Conservation (phyloP, 768 basidiomycete genomes). For the Cytidiella melzeri region DNA sequence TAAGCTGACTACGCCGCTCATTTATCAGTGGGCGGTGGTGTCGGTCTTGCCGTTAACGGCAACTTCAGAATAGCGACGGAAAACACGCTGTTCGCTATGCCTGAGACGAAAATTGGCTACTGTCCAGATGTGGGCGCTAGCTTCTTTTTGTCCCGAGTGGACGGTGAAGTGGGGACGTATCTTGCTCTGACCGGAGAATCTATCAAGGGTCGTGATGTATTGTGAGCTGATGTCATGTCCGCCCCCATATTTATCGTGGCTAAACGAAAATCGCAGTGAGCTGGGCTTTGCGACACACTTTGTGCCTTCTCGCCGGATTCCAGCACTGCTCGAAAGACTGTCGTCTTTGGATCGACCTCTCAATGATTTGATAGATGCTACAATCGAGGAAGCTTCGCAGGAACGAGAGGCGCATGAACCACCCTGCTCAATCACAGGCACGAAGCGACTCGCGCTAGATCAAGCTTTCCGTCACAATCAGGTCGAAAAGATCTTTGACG, state of each 20-base stretch:
- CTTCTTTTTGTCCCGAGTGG: conserved; percentile 82
- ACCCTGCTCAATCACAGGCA: conserved; percentile 47
- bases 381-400: conserved; percentile 55
- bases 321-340: conserved; percentile 64
- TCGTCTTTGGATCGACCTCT: conserved; percentile 46
- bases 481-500: conserved; percentile 66
- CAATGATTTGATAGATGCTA: conserved; percentile 52
- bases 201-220: conserved; percentile 74
- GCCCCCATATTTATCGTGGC: conserved; percentile 6
- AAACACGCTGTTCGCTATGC: conserved; percentile 90
- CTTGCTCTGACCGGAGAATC: conserved; percentile 76
- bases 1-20: neutral
- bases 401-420: conserved; percentile 58
- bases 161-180: conserved; percentile 93
- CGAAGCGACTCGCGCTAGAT: conserved; percentile 74
- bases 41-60: conserved; percentile 79
- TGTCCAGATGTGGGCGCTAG: conserved; percentile 91
- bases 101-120: conserved; percentile 90
- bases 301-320: conserved; percentile 70
- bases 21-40: conserved; percentile 86
- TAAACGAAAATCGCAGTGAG: conserved; percentile 45
- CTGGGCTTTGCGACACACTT: conserved; percentile 94
- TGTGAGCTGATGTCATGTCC: conserved; percentile 46
- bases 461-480: conserved; percentile 62
- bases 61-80: conserved; percentile 92